phyloP scores from a whole-genome alignment of 305 asterid genomes.

The Lippia alba region DNA sequence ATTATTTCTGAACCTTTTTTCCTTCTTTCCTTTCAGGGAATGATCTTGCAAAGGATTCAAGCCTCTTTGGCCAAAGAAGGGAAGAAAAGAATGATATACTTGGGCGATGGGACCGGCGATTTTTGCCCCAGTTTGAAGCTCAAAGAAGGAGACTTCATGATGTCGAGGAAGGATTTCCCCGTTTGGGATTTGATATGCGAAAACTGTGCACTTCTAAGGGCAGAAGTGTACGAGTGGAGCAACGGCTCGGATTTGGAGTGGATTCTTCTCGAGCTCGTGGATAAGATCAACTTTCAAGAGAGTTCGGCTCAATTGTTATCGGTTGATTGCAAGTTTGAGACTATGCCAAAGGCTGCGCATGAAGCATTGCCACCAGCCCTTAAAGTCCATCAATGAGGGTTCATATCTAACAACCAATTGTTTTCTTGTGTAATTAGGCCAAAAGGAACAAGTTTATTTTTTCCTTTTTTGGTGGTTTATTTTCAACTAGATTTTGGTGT shows the following conservation, averaged over 20 bases:
- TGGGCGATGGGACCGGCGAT: slow-evolving; percentile 85
- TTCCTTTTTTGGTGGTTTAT: not conserved
- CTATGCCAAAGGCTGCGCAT: slow-evolving; percentile 39
- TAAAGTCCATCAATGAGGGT: slow-evolving; percentile 54
- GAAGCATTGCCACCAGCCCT: slow-evolving; percentile 54
- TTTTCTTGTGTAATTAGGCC: not conserved
- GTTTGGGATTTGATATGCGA: slow-evolving; percentile 73
- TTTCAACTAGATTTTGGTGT: slow-evolving; percentile 24
- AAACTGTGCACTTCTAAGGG: slow-evolving; percentile 47
- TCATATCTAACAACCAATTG: not conserved
- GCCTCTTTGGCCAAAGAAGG: slow-evolving; percentile 61
- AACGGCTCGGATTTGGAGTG: slow-evolving; percentile 68
- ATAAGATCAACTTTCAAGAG: slow-evolving; percentile 46
- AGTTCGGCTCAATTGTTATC: slow-evolving; percentile 40
- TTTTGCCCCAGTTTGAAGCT: slow-evolving; percentile 85
- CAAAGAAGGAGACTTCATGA: slow-evolving; percentile 57
- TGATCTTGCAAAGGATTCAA: slow-evolving; percentile 71
- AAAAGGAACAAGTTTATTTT: not conserved
- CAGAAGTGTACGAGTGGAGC: slow-evolving; percentile 72
- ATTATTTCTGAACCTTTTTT: not conserved
- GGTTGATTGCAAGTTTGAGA: slow-evolving; percentile 60
- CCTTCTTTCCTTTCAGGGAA: slow-evolving; percentile 44
- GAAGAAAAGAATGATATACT: slow-evolving; percentile 66
- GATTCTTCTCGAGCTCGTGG: slow-evolving; percentile 50
- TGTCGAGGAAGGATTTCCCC: slow-evolving; percentile 86